Evolutionary conservation across 2,329 filamentous ascomycete species (phyloP).

Genomic region (Plenodomus biglobosus): DNA sequence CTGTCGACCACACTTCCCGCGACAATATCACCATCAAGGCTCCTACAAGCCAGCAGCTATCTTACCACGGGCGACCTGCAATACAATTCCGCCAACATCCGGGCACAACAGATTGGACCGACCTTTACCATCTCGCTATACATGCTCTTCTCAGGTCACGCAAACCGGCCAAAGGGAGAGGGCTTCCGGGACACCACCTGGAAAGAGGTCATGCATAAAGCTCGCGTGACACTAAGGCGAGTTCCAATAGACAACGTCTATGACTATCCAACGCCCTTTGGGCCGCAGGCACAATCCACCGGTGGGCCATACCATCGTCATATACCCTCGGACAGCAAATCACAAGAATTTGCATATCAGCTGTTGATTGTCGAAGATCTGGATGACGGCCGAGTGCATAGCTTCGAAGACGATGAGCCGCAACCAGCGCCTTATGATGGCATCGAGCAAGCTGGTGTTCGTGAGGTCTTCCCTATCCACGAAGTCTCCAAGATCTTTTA

Average conservation of each 20-base stretch:
- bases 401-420: constrained; percentile 61
- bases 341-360: constrained; percentile 75
- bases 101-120: constrained; percentile 79
- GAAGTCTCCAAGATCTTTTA: constrained; percentile 91
- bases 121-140: constrained; percentile 86
- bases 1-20: constrained; percentile 77
- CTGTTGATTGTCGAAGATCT: constrained; percentile 81
- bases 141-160: constrained; percentile 88
- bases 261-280: constrained; percentile 42
- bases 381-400: constrained; percentile 69
- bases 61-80: constrained; percentile 83
- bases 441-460: constrained; percentile 62
- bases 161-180: constrained; percentile 58
- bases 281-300: constrained; percentile 11
- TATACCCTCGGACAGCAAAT: constrained; percentile 48
- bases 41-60: constrained; percentile 91
- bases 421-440: constrained; percentile 63
- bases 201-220: constrained; percentile 97
- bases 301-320: constrained; percentile 25
- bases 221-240: constrained; percentile 75
- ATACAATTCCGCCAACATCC: constrained; percentile 66
- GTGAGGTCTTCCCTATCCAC: constrained; percentile 68
- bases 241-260: constrained; percentile 62
- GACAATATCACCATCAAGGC: constrained; percentile 83
- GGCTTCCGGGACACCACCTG: constrained; percentile 71